Evolutionary conservation across 805 yeast species (phyloP), one percentile per base, ranked within the genome.

Genomic region (Candida xyloterini): DNA sequence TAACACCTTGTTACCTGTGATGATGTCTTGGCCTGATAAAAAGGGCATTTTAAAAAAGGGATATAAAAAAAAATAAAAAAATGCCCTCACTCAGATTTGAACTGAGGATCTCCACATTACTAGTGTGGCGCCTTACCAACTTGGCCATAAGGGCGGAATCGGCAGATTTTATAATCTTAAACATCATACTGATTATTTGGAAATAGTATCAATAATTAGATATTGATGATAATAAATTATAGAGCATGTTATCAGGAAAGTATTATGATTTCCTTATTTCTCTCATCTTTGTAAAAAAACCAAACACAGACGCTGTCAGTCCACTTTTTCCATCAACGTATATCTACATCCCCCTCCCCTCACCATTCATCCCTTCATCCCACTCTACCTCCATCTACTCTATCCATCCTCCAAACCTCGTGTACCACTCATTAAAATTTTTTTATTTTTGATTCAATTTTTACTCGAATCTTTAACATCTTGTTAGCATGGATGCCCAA

Each of bases 401-500:
- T 22, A n/a, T 10, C 15, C 7, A 18, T 20, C 27, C n/a, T 18
- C 34, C 26, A 10, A 10, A n/a, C 10, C 4, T 39, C 42, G 42
- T 39, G 42, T 15, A 33, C 27, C 42, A 33, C 33, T 22, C 33
- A 39, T 24, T 28, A 39, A 39, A 39, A 28, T 33, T 39, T 38
- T 37, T 37, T 35, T 35, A 22, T 30, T 20, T 27, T 15, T 32
- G 23, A 27, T 32, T 28, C 20, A 32, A 27, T 13, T 39, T 33
- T 29, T 28, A 27, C 10, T 28, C 27, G 13, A 14, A 22, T 20
- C 28, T 16, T 24, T 16, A n/a, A 20, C 24, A 21, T 15, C 18
- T 18, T 27, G 36, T 28, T 16, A 46, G 35, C 37, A 84, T 84
- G 91, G 91, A 84, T 67, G 74, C 74, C 52, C 81, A 81, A 56